Evolutionary conservation across 2,329 filamentous ascomycete genomes (phyloP).

Genomic region (Claviceps humidiphila): DNA sequence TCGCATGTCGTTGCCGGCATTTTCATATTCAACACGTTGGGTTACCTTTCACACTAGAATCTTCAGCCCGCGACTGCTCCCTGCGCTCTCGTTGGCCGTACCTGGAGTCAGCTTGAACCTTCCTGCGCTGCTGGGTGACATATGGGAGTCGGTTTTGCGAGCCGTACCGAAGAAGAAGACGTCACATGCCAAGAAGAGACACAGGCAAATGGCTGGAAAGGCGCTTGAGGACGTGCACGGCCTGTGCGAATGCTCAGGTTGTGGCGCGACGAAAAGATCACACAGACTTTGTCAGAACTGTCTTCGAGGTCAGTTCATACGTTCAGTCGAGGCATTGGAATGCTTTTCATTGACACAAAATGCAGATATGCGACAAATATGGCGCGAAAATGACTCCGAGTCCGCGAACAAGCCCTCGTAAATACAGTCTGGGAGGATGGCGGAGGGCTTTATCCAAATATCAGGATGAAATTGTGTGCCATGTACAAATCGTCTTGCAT

Average conservation of each 20-base stretch:
- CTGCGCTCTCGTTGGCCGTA: slow-evolving; percentile 42
- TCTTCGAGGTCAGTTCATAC: slow-evolving; percentile 53
- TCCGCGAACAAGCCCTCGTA: slow-evolving; percentile 21
- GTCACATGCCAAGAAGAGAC: slow-evolving; percentile 87
- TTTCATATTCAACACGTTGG: slow-evolving; percentile 28
- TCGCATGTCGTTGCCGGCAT: slow-evolving; percentile 30
- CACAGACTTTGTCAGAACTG: slow-evolving; percentile 84
- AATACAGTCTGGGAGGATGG: slow-evolving; percentile 6
- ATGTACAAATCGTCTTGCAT: slow-evolving; percentile 17
- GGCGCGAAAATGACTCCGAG: slow-evolving; percentile 26
- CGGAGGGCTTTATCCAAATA: slow-evolving; percentile 11
- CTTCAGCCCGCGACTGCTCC: slow-evolving; percentile 34
- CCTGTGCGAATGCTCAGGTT: slow-evolving; percentile 79
- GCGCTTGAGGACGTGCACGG: slow-evolving; percentile 80
- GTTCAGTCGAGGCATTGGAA: background rate
- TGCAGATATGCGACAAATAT: slow-evolving; percentile 34
- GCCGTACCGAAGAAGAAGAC: slow-evolving; percentile 99
- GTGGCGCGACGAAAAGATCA: slow-evolving; percentile 75
- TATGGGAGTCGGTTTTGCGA: slow-evolving; percentile 86
- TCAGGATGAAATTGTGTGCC: slow-evolving; percentile 18
- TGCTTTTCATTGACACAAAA: background rate
- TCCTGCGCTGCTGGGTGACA: slow-evolving; percentile 54
- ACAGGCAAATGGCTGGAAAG: slow-evolving; percentile 91
- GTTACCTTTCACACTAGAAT: slow-evolving; percentile 31
- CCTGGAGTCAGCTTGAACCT: slow-evolving; percentile 45